Base-by-base conservation (phyloP, 2,329 filamentous ascomycete genomes). In the Madurella fahalii region DNA sequence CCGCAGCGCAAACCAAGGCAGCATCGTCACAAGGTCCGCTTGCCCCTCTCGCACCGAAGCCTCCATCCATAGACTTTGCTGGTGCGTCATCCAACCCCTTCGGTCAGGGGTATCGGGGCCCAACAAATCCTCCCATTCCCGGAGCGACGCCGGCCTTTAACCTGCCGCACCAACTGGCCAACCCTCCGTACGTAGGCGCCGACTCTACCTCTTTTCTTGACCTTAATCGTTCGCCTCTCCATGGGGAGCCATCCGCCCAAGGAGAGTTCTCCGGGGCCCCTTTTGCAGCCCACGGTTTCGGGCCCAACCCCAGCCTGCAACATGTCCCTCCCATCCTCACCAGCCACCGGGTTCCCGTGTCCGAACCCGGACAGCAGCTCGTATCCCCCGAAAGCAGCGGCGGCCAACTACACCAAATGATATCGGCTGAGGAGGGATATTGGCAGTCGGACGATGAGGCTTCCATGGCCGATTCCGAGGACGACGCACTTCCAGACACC, bases 391-490 rank as follows among this genome's bases (percentile, higher is more conserved):
- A 46, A 2, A 47, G 49, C n/a, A 48, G 25, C 9, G 47, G 31
- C 16, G 48, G 8, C 13, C 17, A n/a, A 2, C 16, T 47, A 46
- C 8, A 51, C n/a, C 47, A 47, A 43, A 54, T 49, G 12, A 49
- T 54, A 13, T 39, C 55, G 13, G 62, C 68, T 15, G 64, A 69
- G 18, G 68, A 68, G 47, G 74, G 75, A 54, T 75, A 78, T 51
- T 77, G 79, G 60, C 74, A 79, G 47, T 75, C 76, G 52, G 80
- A 82, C 40, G 83, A 87, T 52, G 83, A 86, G 58, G 78, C 75
- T n/a, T 83, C 79, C 18, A 81, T 85, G 72, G 76, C 72, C 9
- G 81, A 83, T 34, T 83, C 81, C 1, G 83, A 85, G 17, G 82
- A 86, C 34, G 82, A 85, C 32, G 71, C 73, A 52, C 71, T 74